Conservation (phyloP, 2,329 filamentous ascomycete species). For the Talaromyces sp. region DNA sequence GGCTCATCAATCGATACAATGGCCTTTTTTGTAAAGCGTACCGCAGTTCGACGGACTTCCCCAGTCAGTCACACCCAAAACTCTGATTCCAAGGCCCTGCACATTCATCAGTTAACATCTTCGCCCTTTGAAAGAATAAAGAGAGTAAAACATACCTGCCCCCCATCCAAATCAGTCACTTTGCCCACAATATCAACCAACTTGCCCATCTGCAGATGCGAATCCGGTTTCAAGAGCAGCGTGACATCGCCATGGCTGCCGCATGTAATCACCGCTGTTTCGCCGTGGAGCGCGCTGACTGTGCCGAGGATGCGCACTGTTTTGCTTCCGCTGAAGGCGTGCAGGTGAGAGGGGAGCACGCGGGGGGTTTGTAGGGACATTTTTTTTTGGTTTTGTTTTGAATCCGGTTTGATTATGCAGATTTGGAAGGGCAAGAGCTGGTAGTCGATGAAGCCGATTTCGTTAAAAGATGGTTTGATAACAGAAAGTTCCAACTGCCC, state of each 20-base stretch:
- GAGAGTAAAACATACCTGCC: slow-evolving; percentile 23
- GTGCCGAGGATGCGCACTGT: slow-evolving; percentile 83
- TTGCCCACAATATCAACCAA: slow-evolving; percentile 45
- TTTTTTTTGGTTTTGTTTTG: neutral
- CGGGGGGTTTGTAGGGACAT: slow-evolving; percentile 66
- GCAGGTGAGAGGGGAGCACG: slow-evolving; percentile 73
- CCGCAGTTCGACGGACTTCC: slow-evolving; percentile 35
- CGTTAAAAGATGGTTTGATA: neutral
- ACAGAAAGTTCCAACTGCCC: neutral
- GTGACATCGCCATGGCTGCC: slow-evolving; percentile 64
- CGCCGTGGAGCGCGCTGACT: slow-evolving; percentile 75
- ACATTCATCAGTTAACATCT: neutral
- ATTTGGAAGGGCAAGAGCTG: neutral
- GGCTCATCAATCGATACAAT: neutral
- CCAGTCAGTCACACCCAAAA: slow-evolving; percentile 40
- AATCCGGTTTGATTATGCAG: neutral
- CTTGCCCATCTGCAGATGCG: slow-evolving; percentile 40
- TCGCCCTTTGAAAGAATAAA: neutral
- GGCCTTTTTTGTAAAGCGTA: slow-evolving; percentile 18
- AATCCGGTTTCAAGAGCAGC: slow-evolving; percentile 61
- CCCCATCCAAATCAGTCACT: slow-evolving; percentile 37
- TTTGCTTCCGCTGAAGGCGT: slow-evolving; percentile 57
- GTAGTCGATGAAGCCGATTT: neutral
- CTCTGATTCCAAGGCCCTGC: slow-evolving; percentile 35
- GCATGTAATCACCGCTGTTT: slow-evolving; percentile 73